phyloP scores from a whole-genome alignment of 78 protist species.

The Speleostelium caveatum region DNA sequence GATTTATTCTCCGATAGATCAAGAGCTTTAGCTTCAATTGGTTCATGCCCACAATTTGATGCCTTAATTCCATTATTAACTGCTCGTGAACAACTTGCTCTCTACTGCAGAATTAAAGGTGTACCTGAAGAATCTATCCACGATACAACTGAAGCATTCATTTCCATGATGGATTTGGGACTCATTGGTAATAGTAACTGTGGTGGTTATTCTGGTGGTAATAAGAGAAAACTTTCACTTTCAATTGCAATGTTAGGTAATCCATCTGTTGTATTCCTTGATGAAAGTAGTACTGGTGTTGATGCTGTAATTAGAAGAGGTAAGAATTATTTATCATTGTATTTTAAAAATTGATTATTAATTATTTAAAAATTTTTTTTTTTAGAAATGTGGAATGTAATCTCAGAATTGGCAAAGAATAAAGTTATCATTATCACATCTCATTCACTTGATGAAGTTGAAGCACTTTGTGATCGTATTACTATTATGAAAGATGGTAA shows the following conservation, averaged over 20 bases:
- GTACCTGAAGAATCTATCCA: conserved; percentile 11
- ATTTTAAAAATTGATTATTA: no score
- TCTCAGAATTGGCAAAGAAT: conserved; percentile 49
- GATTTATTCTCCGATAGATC: conserved; percentile 25
- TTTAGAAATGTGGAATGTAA: conserved; percentile 90
- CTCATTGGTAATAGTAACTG: conserved; percentile 28
- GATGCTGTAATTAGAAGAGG: conserved; percentile 87
- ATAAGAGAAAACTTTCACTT: conserved; percentile 87
- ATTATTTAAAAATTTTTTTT: no score
- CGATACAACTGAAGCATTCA: conserved; percentile 18
- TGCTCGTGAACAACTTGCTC: conserved; percentile 71
- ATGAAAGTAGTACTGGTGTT: conserved; percentile 84
- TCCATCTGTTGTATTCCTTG: conserved; percentile 77
- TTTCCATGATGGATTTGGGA: conserved; percentile 56
- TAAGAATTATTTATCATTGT: no score
- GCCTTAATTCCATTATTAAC: conserved; percentile 35
- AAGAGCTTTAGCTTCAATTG: conserved; percentile 32
- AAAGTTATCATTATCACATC: conserved; percentile 90
- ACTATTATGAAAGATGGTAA: conserved; percentile 83
- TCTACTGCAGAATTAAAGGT: conserved; percentile 68
- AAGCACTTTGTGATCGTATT: conserved; percentile 78
- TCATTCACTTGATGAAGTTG: conserved; percentile 90
- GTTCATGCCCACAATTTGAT: conserved; percentile 57
- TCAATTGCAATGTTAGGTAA: conserved; percentile 89
- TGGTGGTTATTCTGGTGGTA: conserved; percentile 90